Conservation (phyloP, 1,284 basidiomycete species). For the Lignosus rhinocerotis region DNA sequence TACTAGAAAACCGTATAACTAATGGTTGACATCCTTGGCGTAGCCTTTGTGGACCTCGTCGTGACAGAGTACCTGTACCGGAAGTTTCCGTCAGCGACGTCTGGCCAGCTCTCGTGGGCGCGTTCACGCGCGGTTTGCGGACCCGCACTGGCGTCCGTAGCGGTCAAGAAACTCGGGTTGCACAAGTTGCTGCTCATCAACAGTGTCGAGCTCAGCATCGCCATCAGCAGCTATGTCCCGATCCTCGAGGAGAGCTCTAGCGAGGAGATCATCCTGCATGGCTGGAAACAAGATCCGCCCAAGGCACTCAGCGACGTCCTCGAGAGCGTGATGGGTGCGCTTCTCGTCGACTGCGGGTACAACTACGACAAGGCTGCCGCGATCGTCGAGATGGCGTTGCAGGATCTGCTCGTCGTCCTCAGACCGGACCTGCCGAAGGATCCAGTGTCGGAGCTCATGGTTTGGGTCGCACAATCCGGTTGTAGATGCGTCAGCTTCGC, state of each 20-base stretch:
- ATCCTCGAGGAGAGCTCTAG: slow-evolving; percentile 54
- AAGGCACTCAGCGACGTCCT: slow-evolving; percentile 78
- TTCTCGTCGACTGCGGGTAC: slow-evolving; percentile 80
- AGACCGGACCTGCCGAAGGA: slow-evolving; percentile 60
- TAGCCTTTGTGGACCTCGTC: slow-evolving; percentile 77
- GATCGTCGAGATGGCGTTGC: slow-evolving; percentile 62
- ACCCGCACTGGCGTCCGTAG: slow-evolving; percentile 67
- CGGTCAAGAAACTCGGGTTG: slow-evolving; percentile 63
- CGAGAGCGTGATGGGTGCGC: slow-evolving; percentile 82
- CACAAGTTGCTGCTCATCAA: slow-evolving; percentile 73
- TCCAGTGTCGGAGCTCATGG: slow-evolving; percentile 65
- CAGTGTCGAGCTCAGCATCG: slow-evolving; percentile 64
- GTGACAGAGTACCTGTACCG: slow-evolving; percentile 72
- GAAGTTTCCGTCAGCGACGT: slow-evolving; percentile 68
- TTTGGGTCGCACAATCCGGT: slow-evolving; percentile 59
- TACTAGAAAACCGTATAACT: not conserved
- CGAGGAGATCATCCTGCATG: slow-evolving; percentile 61
- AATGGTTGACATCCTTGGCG: not conserved
- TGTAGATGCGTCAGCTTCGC: slow-evolving; percentile 52
- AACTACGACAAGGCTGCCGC: slow-evolving; percentile 63
- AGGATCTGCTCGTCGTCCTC: slow-evolving; percentile 57
- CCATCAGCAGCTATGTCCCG: slow-evolving; percentile 61
- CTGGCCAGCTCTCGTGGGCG: slow-evolving; percentile 72
- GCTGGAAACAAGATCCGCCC: slow-evolving; percentile 83
- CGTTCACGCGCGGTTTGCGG: slow-evolving; percentile 75